Evolutionary conservation across 148 eudicot genomes (phyloP).

Genomic region (Chenopodium album): DNA sequence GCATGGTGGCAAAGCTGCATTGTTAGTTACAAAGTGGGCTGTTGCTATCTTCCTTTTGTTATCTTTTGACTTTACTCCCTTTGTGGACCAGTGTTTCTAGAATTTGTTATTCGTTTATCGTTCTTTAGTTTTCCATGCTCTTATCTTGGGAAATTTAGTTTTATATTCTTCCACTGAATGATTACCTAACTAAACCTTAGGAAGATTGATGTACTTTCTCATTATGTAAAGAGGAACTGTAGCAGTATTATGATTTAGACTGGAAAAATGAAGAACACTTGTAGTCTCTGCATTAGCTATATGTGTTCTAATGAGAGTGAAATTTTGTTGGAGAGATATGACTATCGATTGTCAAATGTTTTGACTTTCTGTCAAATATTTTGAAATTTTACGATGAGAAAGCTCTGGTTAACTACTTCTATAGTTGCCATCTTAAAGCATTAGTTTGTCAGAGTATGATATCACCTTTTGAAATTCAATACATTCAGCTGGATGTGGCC

Average conservation of each 20-base stretch:
- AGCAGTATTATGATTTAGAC: constrained; percentile 9
- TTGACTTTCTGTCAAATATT: not conserved
- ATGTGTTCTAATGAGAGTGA: not conserved
- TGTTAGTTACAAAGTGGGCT: not conserved
- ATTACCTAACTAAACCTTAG: constrained; percentile 9
- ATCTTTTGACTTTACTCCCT: constrained; percentile 20
- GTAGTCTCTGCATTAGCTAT: constrained; percentile 1
- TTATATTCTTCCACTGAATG: constrained; percentile 12
- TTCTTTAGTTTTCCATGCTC: not conserved
- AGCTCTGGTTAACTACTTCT: not conserved
- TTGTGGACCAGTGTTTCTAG: constrained; percentile 15
- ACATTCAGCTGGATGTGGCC: not conserved
- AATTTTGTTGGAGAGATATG: not conserved
- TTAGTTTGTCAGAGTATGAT: not conserved
- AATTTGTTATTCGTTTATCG: not conserved
- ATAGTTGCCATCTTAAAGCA: not conserved
- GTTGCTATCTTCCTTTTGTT: constrained; percentile 19
- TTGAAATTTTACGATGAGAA: not conserved
- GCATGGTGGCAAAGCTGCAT: constrained; percentile 14
- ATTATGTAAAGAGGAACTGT: not conserved
- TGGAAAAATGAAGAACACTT: not conserved
- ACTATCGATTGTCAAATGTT: constrained; percentile 9
- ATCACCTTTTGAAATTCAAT: not conserved
- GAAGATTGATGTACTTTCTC: not conserved
- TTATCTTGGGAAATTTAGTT: constrained; percentile 3